Evolutionary conservation across 305 asterid species (phyloP).

Genomic region (Rubia occidens): DNA sequence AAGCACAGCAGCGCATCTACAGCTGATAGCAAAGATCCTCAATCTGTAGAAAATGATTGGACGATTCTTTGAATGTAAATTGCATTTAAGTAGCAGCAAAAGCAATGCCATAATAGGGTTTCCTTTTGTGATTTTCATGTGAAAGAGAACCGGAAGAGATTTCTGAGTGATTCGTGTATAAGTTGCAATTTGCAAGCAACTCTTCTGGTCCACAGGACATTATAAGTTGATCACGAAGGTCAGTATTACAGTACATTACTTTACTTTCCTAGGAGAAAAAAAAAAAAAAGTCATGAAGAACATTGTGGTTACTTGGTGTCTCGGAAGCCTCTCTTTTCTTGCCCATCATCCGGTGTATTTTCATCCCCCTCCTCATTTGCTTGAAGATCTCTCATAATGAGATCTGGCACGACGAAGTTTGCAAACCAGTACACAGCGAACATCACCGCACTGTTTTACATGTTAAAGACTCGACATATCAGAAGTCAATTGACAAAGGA

Average conservation of each 20-base stretch:
- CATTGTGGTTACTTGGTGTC: conserved; percentile 8
- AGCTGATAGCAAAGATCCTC: conserved; percentile 35
- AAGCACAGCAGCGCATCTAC: conserved; percentile 48
- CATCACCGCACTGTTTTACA: conserved; percentile 34
- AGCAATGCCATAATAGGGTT: conserved; percentile 17
- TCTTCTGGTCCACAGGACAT: not conserved
- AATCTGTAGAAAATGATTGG: conserved; percentile 61
- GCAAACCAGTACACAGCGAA: conserved; percentile 38
- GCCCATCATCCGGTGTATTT: conserved; percentile 7
- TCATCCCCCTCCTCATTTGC: conserved; percentile 18
- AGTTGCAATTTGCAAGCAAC: not conserved
- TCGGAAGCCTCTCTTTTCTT: conserved; percentile 1
- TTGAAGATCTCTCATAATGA: conserved; percentile 34
- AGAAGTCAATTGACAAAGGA: not conserved
- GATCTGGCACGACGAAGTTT: conserved; percentile 44
- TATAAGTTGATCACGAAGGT: not conserved
- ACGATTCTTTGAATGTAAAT: conserved; percentile 55
- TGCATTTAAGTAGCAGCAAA: conserved; percentile 17
- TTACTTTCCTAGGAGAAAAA: not conserved
- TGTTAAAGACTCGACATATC: not conserved
- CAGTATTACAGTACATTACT: not conserved
- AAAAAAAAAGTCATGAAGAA: no score
- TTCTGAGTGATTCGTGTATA: not conserved
- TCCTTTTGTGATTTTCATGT: conserved; percentile 8
- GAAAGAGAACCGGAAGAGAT: conserved; percentile 15